Percentiles rank a stretch among this genome's conserved stretches.
Conservation (phyloP, 1,139 yeast species). For the Sugiyamaella pinicola region DNA sequence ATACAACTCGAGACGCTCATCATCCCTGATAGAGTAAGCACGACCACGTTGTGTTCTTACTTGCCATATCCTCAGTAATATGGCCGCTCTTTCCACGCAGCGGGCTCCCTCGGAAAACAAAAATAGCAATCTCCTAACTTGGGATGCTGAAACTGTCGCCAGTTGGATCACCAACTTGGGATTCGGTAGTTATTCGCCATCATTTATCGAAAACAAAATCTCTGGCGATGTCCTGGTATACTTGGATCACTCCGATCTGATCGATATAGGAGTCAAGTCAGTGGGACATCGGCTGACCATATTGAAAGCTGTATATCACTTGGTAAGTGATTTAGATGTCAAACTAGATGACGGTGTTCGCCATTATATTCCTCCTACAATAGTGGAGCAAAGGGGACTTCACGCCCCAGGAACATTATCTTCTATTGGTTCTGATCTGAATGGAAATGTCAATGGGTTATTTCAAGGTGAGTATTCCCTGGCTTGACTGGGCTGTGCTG, state of each 20-base stretch:
- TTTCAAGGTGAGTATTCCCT: no score
- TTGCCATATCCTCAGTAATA: background rate
- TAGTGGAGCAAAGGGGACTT: conserved; percentile 19
- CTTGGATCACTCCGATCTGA: conserved; percentile 44
- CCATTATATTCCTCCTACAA: conserved; percentile 40
- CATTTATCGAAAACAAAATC: conserved; percentile 42
- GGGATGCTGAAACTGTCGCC: conserved; percentile 38
- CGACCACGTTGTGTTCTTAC: background rate
- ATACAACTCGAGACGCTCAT: no score
- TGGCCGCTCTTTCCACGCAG: conserved; percentile 4
- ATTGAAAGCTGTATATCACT: conserved; percentile 42
- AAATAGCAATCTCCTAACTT: conserved; percentile 28
- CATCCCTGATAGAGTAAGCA: no score
- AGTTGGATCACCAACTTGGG: conserved; percentile 37
- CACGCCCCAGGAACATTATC: background rate
- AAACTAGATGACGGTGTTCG: conserved; percentile 36
- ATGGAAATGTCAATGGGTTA: no score
- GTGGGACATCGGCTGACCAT: conserved; percentile 48
- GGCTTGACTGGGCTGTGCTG: no score
- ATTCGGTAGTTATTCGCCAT: conserved; percentile 34
- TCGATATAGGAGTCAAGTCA: conserved; percentile 45
- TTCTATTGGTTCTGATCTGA: background rate
- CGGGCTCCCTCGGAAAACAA: background rate
- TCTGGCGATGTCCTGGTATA: conserved; percentile 47
- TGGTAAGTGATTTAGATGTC: conserved; percentile 37